These are phyloP conservation scores for Boletus vermiculosoides DNA, from an alignment of 768 basidiomycete genomes.

Conservation along the genomic window DNA sequence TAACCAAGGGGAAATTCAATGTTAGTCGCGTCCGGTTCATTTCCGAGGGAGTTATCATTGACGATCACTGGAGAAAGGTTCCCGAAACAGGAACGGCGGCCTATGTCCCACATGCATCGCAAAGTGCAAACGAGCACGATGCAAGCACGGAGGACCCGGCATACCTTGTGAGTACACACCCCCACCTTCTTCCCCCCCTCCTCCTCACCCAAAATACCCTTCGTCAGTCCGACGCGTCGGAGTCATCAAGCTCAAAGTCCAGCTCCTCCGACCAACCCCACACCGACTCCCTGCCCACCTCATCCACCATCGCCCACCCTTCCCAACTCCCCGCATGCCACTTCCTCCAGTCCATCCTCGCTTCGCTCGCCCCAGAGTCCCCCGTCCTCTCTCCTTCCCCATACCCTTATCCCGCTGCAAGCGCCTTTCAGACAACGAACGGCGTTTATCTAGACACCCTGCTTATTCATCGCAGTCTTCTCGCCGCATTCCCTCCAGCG, in stretches of 20 bases:
- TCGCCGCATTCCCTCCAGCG: conserved; percentile 57
- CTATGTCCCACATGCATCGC: conserved; percentile 30
- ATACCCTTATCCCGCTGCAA: conserved; percentile 32
- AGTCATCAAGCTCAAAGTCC: conserved; percentile 45
- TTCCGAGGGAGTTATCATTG: conserved; percentile 4
- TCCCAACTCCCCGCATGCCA: conserved; percentile 50
- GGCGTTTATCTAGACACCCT: conserved; percentile 78
- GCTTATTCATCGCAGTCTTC: conserved; percentile 73
- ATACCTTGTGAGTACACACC: conserved; percentile 41
- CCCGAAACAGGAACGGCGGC: conserved; percentile 18
- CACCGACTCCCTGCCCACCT: conserved; percentile 16
- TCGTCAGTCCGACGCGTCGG: conserved; percentile 45
- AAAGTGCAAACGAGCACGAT: conserved; percentile 40
- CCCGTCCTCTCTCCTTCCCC: conserved; percentile 34
- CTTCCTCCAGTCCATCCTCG: conserved; percentile 58
- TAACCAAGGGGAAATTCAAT: conserved; percentile 38
- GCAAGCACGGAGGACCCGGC: conserved; percentile 45
- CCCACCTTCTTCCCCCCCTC: background rate
- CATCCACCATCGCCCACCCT: conserved; percentile 10
- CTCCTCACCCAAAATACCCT: background rate
- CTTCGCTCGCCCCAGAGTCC: conserved; percentile 47
- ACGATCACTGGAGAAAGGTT: conserved; percentile 35
- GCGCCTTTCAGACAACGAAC: conserved; percentile 51
- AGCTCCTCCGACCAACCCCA: conserved; percentile 32
- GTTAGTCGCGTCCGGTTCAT: conserved; percentile 17